Conservation (phyloP, 1,139 yeast genomes). For the Pichia sp. region DNA sequence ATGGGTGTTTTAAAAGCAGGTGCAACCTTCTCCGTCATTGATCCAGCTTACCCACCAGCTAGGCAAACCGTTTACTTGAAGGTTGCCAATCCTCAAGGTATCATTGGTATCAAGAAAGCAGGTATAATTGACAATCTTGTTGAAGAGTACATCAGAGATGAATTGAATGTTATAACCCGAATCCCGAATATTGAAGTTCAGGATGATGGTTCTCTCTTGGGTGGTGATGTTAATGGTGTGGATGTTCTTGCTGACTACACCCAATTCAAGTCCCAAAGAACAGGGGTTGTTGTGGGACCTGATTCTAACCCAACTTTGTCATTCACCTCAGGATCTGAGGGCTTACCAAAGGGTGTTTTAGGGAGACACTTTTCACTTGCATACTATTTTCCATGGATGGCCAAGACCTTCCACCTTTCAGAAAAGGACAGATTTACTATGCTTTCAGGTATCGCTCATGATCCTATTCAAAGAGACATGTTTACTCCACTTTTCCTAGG, state of each 20-base stretch:
- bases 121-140: constrained; percentile 77
- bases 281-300: constrained; percentile 96
- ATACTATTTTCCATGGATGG: constrained; percentile 98
- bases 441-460: constrained; percentile 98
- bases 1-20: constrained; percentile 98
- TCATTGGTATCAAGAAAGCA: constrained; percentile 86
- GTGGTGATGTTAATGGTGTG: constrained; percentile 52
- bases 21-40: constrained; percentile 96
- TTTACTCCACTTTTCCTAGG: constrained; percentile 96
- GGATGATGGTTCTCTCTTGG: constrained; percentile 71
- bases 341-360: constrained; percentile 95
- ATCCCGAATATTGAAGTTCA: constrained; percentile 73
- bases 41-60: constrained; percentile 98
- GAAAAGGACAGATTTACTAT: constrained; percentile 87
- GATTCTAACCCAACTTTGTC: constrained; percentile 95
- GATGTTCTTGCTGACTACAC: constrained; percentile 53
- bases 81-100: constrained; percentile 89
- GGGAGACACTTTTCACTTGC: constrained; percentile 97
- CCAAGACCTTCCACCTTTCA: constrained; percentile 71
- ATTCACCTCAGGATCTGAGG: constrained; percentile 98
- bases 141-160: constrained; percentile 65
- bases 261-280: constrained; percentile 47
- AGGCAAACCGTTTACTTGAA: constrained; percentile 89
- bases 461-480: constrained; percentile 98
- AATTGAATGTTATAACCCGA: constrained; percentile 65